Conservation (phyloP, 768 basidiomycete genomes). For the Suillus brevipes region DNA sequence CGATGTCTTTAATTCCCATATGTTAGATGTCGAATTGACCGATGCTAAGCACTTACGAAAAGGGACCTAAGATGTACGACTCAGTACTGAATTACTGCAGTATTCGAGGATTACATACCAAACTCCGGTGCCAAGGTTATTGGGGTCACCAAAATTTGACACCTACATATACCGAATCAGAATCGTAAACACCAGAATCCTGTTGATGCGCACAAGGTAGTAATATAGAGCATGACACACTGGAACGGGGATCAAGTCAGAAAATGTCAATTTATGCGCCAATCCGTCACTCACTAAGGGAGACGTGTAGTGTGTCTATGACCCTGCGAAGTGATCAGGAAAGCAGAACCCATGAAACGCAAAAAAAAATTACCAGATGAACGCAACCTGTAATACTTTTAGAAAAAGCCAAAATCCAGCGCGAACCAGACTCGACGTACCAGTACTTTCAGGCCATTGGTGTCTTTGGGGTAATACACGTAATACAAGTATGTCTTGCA, state of each 20-base stretch:
- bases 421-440: constrained; percentile 8
- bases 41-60: constrained; percentile 8
- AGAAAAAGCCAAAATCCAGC: neutral
- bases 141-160: constrained; percentile 38
- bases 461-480: constrained; percentile 23
- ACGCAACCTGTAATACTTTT: constrained; percentile 3
- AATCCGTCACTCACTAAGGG: constrained; percentile 7
- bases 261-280: neutral
- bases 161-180: constrained; percentile 31
- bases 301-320: constrained; percentile 12
- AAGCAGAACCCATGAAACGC: neutral
- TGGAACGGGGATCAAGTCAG: neutral
- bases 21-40: neutral
- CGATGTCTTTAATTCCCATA: neutral
- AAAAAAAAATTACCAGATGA: constrained; percentile 8
- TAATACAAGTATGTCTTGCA: constrained; percentile 26
- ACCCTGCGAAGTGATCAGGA: constrained; percentile 6
- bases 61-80: constrained; percentile 10
- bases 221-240: constrained; percentile 36
- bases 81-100: neutral
- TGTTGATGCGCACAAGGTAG: constrained; percentile 36
- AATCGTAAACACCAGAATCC: neutral
- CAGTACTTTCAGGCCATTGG: constrained; percentile 10
- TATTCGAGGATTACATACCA: constrained; percentile 31
- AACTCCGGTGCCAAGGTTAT: constrained; percentile 33